Evolutionary conservation across 2,329 filamentous ascomycete genomes (phyloP), one percentile per base, ranked within the genome.

Genomic region (Cercospora citrullina): DNA sequence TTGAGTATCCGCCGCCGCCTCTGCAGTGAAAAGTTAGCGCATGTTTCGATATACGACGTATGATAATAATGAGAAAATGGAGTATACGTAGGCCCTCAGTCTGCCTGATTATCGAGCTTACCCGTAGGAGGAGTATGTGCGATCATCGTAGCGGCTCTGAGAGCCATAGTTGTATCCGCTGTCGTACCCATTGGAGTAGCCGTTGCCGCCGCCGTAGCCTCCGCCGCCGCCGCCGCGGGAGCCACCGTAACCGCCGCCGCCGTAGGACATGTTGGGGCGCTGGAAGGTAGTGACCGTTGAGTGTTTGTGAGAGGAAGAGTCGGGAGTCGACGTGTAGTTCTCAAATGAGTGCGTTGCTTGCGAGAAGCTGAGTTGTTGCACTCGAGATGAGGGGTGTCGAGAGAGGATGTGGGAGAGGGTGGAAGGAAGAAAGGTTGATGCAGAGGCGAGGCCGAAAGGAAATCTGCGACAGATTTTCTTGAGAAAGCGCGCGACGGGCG

Each of bases 241-340:
- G 64, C 79, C 79, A 71, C 82, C 80, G 70, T 82, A 80, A 72
- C 85, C 82, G 66, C 84, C 85, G 77, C 88, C 85, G 77, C 88
- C 86, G 87, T 92, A 91, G 82, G 90, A 91, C 90, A 92, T 92
- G 79, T 64, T 57, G 53, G 55, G 33, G 36, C 51, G n/a, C 48
- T 51, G 61, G 30, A 30, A 77, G 68, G 68, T 68, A 68, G 68
- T 66, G 70, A 72, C 69, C 70, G 67, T 72, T 16, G 36, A 59
- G 51, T 23, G 18, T 57, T 39, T 26, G 16, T 53, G 51, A 64
- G 31, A 12, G 61, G 33, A 53, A 39, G 53, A 18, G 23, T 26
- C 36, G 26, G 18, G n/a, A 36, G 36, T 58, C n/a, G 14, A 64
- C 21, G 16, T 59, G 51, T 36, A 36, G 51, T 21, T 21, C 18